phyloP scores from a whole-genome alignment of 805 yeast genomes.

The Saturnispora mendoncae region DNA sequence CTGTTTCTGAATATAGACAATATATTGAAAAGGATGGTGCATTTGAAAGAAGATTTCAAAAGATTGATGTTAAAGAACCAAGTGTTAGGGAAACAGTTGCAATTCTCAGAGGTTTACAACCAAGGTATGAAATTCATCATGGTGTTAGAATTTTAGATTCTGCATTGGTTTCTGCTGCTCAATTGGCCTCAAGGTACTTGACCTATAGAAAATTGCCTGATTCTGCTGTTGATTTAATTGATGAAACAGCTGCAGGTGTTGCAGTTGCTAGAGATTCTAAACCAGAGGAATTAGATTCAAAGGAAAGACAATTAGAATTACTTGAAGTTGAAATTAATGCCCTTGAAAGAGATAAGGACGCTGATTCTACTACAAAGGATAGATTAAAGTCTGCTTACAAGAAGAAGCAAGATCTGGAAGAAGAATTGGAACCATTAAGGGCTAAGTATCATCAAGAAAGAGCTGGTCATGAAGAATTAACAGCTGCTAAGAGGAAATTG shows the following conservation, averaged over 20 bases:
- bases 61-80: slow-evolving; percentile 92
- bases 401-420: slow-evolving; percentile 75
- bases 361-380: slow-evolving; percentile 76
- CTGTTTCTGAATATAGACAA: slow-evolving; percentile 88
- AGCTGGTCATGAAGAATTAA: slow-evolving; percentile 84
- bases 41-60: slow-evolving; percentile 96
- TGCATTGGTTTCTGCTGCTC: slow-evolving; percentile 91
- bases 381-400: slow-evolving; percentile 72
- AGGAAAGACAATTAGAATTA: slow-evolving; percentile 87
- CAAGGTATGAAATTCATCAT: slow-evolving; percentile 92
- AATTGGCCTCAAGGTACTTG: slow-evolving; percentile 84
- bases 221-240: slow-evolving; percentile 92
- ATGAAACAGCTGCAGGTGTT: slow-evolving; percentile 93
- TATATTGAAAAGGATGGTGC: slow-evolving; percentile 96
- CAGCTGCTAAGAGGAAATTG: slow-evolving; percentile 77
- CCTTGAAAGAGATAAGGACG: slow-evolving; percentile 87
- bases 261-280: slow-evolving; percentile 98
- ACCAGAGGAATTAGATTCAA: slow-evolving; percentile 90
- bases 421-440: slow-evolving; percentile 73
- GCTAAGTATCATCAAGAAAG: slow-evolving; percentile 82
- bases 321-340: slow-evolving; percentile 95
- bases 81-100: slow-evolving; percentile 90
- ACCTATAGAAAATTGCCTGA: slow-evolving; percentile 96
- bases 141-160: slow-evolving; percentile 94
- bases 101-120: slow-evolving; percentile 90